Conservation (phyloP, 768 basidiomycete genomes). For the Gymnopilus dilepis region DNA sequence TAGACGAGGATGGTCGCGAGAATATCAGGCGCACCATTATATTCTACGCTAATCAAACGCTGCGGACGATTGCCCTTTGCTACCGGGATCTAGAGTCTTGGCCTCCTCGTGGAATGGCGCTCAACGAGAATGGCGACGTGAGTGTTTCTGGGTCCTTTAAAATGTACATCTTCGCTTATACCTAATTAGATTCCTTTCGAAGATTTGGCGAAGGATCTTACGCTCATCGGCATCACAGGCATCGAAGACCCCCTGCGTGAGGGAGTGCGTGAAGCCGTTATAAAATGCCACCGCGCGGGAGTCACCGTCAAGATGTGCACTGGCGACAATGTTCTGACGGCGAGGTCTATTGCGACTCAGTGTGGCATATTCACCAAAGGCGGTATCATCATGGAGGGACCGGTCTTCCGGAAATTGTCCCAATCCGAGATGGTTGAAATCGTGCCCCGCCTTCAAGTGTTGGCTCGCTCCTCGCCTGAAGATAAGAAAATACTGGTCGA, state of each 20-base stretch:
- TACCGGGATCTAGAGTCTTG: slow-evolving; percentile 87
- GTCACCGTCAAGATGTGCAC: slow-evolving; percentile 98
- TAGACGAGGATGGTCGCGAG: slow-evolving; percentile 70
- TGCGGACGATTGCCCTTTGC: slow-evolving; percentile 93
- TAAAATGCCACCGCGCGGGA: slow-evolving; percentile 86
- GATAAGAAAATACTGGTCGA: slow-evolving; percentile 96
- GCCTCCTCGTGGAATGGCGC: slow-evolving; percentile 66
- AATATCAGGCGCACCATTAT: slow-evolving; percentile 95
- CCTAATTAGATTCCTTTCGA: slow-evolving; percentile 66
- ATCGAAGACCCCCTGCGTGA: slow-evolving; percentile 96
- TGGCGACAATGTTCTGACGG: slow-evolving; percentile 94
- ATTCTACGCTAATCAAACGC: slow-evolving; percentile 96
- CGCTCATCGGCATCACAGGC: slow-evolving; percentile 88
- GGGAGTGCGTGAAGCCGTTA: slow-evolving; percentile 89
- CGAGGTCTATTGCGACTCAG: slow-evolving; percentile 94
- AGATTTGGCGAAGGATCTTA: slow-evolving; percentile 71
- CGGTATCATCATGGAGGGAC: slow-evolving; percentile 98
- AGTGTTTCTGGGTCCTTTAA: slow-evolving; percentile 17
- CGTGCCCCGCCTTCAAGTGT: slow-evolving; percentile 91
- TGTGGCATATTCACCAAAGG: slow-evolving; percentile 95
- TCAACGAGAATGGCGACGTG: slow-evolving; percentile 59
- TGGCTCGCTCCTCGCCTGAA: slow-evolving; percentile 96
- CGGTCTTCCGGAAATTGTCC: slow-evolving; percentile 82
- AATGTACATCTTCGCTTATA: slow-evolving; percentile 16
- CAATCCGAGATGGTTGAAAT: slow-evolving; percentile 77